phyloP scores from a whole-genome alignment of 2,329 filamentous ascomycete genomes.

The Aquanectria penicillioides region DNA sequence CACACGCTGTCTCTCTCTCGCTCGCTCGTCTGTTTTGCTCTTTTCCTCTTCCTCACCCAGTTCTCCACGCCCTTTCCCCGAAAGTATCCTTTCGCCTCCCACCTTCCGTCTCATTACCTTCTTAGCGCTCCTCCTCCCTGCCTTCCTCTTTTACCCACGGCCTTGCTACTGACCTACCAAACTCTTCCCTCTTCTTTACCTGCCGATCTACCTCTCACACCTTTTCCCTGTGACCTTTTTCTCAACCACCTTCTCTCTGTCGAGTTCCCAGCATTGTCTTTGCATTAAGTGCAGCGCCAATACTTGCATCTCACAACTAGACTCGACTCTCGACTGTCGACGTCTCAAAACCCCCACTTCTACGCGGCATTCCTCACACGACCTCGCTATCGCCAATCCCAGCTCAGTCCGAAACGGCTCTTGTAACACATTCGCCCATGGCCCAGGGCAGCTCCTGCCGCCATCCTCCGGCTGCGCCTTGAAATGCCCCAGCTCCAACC shows the following conservation, averaged over 20 bases:
- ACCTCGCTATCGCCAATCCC: slow-evolving; percentile 34
- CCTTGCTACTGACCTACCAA: slow-evolving; percentile 20
- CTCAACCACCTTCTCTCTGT: slow-evolving; percentile 21
- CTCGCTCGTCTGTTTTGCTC: slow-evolving; percentile 16
- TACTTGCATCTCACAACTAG: slow-evolving; percentile 5
- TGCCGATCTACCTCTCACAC: slow-evolving; percentile 27
- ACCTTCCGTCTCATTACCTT: slow-evolving; percentile 35
- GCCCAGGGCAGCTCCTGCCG: slow-evolving; percentile 33
- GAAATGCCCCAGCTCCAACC: slow-evolving; percentile 38
- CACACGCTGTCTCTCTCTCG: no score
- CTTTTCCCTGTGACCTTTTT: slow-evolving; percentile 21
- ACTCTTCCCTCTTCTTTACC: slow-evolving; percentile 26
- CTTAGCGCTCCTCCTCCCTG: slow-evolving; percentile 33
- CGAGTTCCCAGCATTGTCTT: slow-evolving; percentile 12
- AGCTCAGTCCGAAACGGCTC: slow-evolving; percentile 38
- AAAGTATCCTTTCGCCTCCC: slow-evolving; percentile 42
- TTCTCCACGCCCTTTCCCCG: slow-evolving; percentile 37
- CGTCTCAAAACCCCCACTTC: slow-evolving; percentile 19
- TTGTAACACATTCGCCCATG: slow-evolving; percentile 40
- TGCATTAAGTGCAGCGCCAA: slow-evolving; percentile 2
- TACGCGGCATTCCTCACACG: slow-evolving; percentile 23
- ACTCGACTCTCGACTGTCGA: slow-evolving; percentile 20
- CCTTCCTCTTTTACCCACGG: slow-evolving; percentile 30
- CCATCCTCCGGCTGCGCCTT: slow-evolving; percentile 35
- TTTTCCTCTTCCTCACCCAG: slow-evolving; percentile 34